These are phyloP conservation scores for Fusarium equiseti DNA, from an alignment of 2,329 filamentous ascomycete species.

Conservation along the genomic window DNA sequence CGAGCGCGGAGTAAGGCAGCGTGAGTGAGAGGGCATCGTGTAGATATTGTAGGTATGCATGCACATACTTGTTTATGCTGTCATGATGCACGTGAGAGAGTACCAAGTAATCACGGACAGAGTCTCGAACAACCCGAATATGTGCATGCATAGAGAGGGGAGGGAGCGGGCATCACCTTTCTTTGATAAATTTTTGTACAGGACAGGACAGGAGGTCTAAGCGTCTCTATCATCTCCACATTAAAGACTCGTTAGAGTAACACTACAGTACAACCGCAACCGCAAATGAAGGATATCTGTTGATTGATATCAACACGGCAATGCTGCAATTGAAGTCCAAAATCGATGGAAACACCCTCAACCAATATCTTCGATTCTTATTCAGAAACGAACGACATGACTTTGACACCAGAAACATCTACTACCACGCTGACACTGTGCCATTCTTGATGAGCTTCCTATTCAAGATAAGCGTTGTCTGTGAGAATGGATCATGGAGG, in stretches of 20 bases:
- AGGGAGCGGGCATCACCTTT: slow-evolving; percentile 22
- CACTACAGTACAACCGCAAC: slow-evolving; percentile 2
- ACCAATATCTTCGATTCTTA: not conserved
- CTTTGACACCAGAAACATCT: slow-evolving; percentile 4
- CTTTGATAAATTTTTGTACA: slow-evolving; percentile 8
- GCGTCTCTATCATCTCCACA: slow-evolving; percentile 31
- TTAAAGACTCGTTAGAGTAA: slow-evolving; percentile 17
- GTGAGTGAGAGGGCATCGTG: not conserved
- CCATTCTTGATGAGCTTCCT: slow-evolving; percentile 44
- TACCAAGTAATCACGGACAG: not conserved
- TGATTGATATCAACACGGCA: not conserved
- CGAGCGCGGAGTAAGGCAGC: not conserved
- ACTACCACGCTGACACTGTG: slow-evolving; percentile 40
- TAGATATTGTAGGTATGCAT: not conserved
- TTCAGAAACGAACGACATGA: not conserved
- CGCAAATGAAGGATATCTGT: not conserved
- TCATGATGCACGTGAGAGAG: slow-evolving; percentile 31
- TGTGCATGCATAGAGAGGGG: not conserved
- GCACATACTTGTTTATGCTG: not conserved
- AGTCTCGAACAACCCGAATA: slow-evolving; percentile 5
- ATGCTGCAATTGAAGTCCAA: not conserved
- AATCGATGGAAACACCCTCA: not conserved
- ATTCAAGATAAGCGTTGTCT: slow-evolving; percentile 37
- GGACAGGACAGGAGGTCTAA: slow-evolving; percentile 29
- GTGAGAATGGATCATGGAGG: slow-evolving; percentile 6